These are phyloP conservation scores for Osmanthus fragrans DNA, from an alignment of 257 asterid species.

Conservation along the genomic window DNA sequence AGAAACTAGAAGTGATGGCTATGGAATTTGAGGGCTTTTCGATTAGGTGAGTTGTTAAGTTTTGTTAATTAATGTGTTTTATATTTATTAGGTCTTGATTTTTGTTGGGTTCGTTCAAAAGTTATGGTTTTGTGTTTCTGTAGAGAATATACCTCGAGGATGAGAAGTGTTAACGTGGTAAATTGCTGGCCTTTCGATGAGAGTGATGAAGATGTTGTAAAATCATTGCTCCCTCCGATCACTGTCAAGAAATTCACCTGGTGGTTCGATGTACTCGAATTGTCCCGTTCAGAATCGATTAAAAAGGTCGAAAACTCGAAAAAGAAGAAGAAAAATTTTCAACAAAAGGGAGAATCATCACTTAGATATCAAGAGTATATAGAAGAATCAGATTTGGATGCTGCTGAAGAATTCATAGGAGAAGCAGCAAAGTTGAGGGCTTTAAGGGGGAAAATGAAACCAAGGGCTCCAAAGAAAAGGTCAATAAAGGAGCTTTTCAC, in stretches of 20 bases:
- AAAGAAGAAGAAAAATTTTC: conserved; percentile 14
- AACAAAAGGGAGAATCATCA: conserved; percentile 23
- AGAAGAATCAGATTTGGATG: conserved; percentile 31
- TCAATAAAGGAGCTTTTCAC: conserved; percentile 71
- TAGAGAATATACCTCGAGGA: conserved; percentile 63
- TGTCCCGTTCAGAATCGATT: conserved; percentile 1
- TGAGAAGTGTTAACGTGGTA: conserved; percentile 64
- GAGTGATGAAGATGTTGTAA: conserved; percentile 29
- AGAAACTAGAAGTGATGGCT: conserved; percentile 24
- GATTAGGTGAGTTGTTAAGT: conserved; percentile 36
- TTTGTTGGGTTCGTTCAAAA: neutral
- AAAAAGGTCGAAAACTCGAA: neutral
- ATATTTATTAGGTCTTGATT: conserved; percentile 3
- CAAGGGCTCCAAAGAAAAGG: conserved; percentile 64
- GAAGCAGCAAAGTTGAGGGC: conserved; percentile 20
- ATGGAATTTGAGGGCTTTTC: conserved; percentile 52
- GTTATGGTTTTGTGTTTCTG: conserved; percentile 4
- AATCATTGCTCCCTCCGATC: conserved; percentile 60
- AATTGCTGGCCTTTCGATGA: conserved; percentile 79
- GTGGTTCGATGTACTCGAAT: conserved; percentile 59
- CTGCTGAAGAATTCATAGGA: conserved; percentile 19
- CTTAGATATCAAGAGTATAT: conserved; percentile 15
- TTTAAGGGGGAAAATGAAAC: conserved; percentile 26
- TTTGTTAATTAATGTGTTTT: neutral
- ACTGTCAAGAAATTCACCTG: conserved; percentile 60